Base-by-base conservation (phyloP, 768 basidiomycete species). In the Mycena olivaceomarginata region DNA sequence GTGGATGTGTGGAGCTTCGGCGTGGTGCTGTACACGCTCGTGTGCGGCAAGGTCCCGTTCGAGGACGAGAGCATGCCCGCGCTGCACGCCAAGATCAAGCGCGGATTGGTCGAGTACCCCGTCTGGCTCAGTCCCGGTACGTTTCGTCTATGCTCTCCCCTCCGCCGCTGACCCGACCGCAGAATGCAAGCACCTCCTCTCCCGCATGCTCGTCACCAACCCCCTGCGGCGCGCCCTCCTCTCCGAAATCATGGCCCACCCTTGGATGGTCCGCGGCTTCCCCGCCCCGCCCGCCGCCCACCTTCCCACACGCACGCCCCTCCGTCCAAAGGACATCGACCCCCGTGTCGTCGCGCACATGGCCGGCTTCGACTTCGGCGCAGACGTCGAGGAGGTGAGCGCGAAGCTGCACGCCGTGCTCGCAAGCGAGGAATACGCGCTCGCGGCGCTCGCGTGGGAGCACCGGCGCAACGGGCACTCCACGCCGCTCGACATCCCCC, bases 21-120 rank as follows among this genome's bases (percentile, higher is more conserved):
- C 7, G 98, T 99, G 77, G 98, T 99, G 15, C 91, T 99, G n/a
- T 99, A 99, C 82, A 97, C 98, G 31, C 91, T 99, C 65, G 97
- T 99, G 0, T 99, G 98, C 84, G 98, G 98, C 59, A 99, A 98
- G 87, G 98, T 99, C 2, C 98, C 98, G 0, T 99, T 99, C 84
- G 98, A 99, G 82, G 98, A 99, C 84, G 97, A 99, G 86, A 97
- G 95, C 83, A 99, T 99, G 98, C 98, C 98, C 2, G 98, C 98
- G 0, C 87, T 99, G 70, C 98, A 99, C 84, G 98, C 98, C 40
- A 99, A 99, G 88, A 99, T 99, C 86, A 99, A 99, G 85, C 93
- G 98, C 7, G 98, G 98, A 0, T 87, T 97, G 51, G 98, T 99
- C 48, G 98, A 99, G 83, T 99, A 99, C 83, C 98, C 98, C 0